Base-by-base conservation (phyloP, 2,329 filamentous ascomycete genomes). In the Colletotrichum truncatum region DNA sequence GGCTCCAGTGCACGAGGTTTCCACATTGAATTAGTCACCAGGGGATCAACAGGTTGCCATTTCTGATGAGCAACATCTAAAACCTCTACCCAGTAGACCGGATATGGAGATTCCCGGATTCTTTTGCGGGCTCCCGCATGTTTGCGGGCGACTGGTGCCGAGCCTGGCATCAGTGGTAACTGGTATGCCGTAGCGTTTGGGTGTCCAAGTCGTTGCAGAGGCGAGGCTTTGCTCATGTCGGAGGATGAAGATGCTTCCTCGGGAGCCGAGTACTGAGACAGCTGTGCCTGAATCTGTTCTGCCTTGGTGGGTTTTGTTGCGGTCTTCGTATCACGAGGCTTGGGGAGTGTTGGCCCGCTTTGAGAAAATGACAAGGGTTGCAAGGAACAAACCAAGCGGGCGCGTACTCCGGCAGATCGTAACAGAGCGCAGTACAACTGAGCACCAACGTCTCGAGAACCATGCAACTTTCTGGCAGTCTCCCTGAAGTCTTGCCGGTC, bases 1-100 rank as follows among this genome's bases (percentile, higher is more conserved):
- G 96, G 96, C 73, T 99, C 96, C 26, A 99, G 82, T 48, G 87
- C 89, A 28, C 84, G 85, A 0, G 93, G 88, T 66, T 92, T 94
- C 74, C 90, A 93, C 58, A 97, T 88, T 0, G 69, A 91, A 59
- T 87, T 85, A 0, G 94, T 97, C 2, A 96, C 93, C 0, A 98
- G 78, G 0, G 94, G 89, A 74, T 99, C 96, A 36, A 96, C 88
- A 0, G 93, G 87, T 59, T 97, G 87, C 96, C 96, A 99, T 81
- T 93, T 97, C 74, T 98, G 93, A 68, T 93, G 88, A 0, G 92
- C 91, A 56, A 89, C 83, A 68, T 98, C 94, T 69, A 97, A 92
- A 4, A 93, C 90, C 78, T 99, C 96, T 1, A 98, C 91, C 96
- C 96, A 99, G 74, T 94, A 98, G 3, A 98, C 85, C 0, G 96